Base-by-base conservation (phyloP, 2,329 filamentous ascomycete genomes). In the Epichloe coenophiala region DNA sequence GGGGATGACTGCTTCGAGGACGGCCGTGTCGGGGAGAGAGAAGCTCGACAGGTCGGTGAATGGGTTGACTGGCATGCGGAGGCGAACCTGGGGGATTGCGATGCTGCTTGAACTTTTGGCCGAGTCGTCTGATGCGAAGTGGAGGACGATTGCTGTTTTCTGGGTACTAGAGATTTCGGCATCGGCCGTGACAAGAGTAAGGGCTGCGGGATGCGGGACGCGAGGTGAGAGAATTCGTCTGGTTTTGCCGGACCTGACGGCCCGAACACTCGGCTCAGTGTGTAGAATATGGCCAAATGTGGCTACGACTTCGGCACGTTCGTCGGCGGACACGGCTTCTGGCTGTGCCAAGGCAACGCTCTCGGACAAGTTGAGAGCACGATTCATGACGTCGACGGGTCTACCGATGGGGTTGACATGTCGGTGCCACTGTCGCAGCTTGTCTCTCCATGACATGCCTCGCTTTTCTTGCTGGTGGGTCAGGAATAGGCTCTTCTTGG, bases 241-340 rank as follows among this genome's bases (percentile, higher is more conserved):
- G 13, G 38, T 45, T 15, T 55, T 53, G 9, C 41, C 41, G 48
- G 52, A 53, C 17, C 42, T 50, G 35, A 46, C 37, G 13, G n/a
- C 23, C 17, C 44, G 42, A 9, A 23, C 21, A 21, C 51, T 46
- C 36, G 63, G 58, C 21, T 56, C 47, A 5, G 49, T 46, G 53
- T 74, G 71, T 0, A 80, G 67, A 35, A 79, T 55, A 49, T 76
- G 71, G 17, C 77, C 77, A 56, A 80, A 80, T 3, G 67, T 65
- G 11, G 75, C 74, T 3, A 58, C 61, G 1, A 71, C 17, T 45
- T 53, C 49, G 21, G 36, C 21, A 2, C 21, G 21, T 19, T 51
- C 52, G 21, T 51, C 35, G 12, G 49, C 13, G 33, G 21, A 39
- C 33, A 2, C 23, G 9, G 13, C 5, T 15, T 45, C 35, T 9